phyloP scores from a whole-genome alignment of 164 flowering plant genomes.

The Vitis cinerea region DNA sequence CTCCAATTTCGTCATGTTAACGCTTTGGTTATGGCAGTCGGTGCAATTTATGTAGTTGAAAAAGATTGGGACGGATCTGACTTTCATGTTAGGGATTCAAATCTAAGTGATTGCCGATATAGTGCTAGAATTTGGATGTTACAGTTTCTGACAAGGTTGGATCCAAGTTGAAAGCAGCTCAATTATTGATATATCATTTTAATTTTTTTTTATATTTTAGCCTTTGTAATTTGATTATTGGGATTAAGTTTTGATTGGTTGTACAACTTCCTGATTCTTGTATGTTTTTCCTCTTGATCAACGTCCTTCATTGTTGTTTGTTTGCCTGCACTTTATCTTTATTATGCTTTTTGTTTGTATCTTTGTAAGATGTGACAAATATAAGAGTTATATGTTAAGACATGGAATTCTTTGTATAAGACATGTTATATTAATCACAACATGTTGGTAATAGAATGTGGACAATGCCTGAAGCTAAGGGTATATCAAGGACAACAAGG shows the following conservation, averaged over 20 bases:
- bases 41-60: no score
- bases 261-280: neutral
- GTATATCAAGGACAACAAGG: constrained; percentile 35
- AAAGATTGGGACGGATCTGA: neutral
- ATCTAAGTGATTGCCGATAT: neutral
- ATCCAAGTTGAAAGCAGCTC: neutral
- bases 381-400: neutral
- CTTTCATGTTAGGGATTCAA: neutral
- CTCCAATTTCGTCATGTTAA: no score
- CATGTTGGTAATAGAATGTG: constrained; percentile 56
- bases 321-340: neutral
- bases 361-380: neutral
- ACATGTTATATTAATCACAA: neutral
- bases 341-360: neutral
- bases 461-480: constrained; percentile 75
- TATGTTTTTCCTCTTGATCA: no score
- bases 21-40: no score
- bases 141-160: neutral
- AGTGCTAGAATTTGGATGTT: neutral
- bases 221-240: neutral
- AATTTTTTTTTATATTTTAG: no score
- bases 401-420: neutral
- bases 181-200: no score
- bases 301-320: neutral
- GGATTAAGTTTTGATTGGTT: neutral